Base-by-base conservation (phyloP, 345 rosid species). In the Acer saccharum region DNA sequence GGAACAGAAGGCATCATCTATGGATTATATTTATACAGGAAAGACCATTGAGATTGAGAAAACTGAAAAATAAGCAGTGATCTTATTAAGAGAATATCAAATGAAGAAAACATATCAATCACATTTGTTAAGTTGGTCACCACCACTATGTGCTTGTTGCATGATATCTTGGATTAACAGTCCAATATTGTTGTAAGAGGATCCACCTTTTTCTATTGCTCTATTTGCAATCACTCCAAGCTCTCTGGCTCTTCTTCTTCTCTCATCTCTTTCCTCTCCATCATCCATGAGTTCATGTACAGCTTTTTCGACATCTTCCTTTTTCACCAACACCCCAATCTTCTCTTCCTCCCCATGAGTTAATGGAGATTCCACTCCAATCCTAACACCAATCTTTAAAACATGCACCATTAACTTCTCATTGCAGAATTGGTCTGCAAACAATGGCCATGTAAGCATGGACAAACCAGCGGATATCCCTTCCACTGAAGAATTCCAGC, bases 401-500 rank as follows among this genome's bases (percentile, higher is more conserved):
- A 77, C 75, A 29, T 82, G 63, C n/a, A 82, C 81, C 2, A 82
- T 44, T 2, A 81, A 20, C 73, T 74, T 82, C 79, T 84, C 81
- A 20, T 82, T 80, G n/a, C 21, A 71, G 57, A 85, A 85, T 23
- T 85, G 87, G 52, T 85, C 82, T 1, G 60, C 78, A 14, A 75
- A 79, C 20, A 77, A 29, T 3, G 87, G 87, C 85, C 87, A 82
- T 2, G 87, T 80, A 6, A 84, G 16, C 79, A 80, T 41, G 2
- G 83, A 79, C 52, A 81, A 48, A 10, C 83, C 87, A 0, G 77
- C 75, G 1, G 76, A 48, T 27, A 84, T 46, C 10, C 65, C 87
- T 81, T 81, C 84, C 1, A 81, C 62, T 6, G 72, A 68, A 2
- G 87, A 84, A 64, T 84, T 81, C 87, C 87, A 81, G 1, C 87